Conservation (phyloP, 2,329 filamentous ascomycete species). For the Trichoderma asperellum region DNA sequence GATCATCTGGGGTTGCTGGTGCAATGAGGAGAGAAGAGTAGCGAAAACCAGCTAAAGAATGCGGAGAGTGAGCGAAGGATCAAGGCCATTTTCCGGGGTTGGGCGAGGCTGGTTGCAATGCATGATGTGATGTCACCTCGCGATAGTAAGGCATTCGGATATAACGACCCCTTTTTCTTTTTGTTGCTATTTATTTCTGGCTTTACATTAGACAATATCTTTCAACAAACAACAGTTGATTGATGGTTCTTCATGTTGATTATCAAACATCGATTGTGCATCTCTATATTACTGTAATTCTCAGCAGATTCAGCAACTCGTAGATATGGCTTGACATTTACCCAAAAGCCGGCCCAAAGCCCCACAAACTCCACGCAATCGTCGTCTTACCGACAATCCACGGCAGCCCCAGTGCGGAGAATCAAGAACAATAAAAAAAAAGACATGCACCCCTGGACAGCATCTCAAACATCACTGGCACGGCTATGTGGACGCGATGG, state of each 20-base stretch:
- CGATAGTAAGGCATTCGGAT: neutral
- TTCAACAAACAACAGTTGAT: neutral
- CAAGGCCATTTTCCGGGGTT: neutral
- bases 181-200: neutral
- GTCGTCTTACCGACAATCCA: neutral
- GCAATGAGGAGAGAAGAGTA: neutral
- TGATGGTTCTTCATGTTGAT: too few species aligned
- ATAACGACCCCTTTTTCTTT: neutral
- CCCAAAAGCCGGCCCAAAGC: neutral
- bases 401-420: neutral
- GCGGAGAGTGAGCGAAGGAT: constrained; percentile 11
- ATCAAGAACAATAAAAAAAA: neutral
- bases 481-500: neutral
- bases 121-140: neutral
- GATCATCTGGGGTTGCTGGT: neutral
- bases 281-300: neutral
- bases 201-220: neutral
- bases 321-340: neutral
- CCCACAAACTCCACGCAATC: neutral
- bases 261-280: neutral
- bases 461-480: neutral
- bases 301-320: neutral
- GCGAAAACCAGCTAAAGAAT: neutral
- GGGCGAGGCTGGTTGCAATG: neutral
- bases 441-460: neutral